Percentiles rank a stretch among this genome's conserved stretches.
Evolutionary conservation across 2,329 filamentous ascomycete genomes (phyloP).

Genomic region (Cryphonectria japonica): DNA sequence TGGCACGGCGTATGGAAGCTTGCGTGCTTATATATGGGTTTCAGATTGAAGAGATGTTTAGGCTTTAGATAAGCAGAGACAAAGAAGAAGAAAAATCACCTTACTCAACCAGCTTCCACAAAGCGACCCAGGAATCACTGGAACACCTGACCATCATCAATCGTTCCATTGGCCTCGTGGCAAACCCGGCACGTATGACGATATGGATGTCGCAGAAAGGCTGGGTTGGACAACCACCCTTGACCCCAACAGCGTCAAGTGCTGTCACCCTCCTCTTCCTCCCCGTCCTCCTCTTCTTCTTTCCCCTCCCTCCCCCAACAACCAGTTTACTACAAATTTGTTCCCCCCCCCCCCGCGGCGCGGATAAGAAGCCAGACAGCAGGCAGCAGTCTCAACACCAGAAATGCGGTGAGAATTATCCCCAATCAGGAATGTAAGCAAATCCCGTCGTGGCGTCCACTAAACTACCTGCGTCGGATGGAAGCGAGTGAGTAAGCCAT

Average conservation of each 20-base stretch:
- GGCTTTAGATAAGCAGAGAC: not conserved
- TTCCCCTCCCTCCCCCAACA: not conserved
- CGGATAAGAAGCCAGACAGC: not conserved
- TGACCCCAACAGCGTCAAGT: not conserved
- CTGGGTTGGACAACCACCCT: not conserved
- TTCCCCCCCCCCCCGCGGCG: not conserved
- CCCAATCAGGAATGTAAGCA: not conserved
- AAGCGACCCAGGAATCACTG: not conserved
- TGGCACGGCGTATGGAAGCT: not conserved
- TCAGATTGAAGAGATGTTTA: not conserved
- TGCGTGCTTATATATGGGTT: not conserved
- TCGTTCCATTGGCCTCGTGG: not conserved
- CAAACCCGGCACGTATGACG: not conserved
- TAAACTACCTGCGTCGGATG: not conserved
- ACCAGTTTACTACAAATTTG: not conserved
- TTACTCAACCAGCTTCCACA: not conserved
- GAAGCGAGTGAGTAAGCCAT: not conserved
- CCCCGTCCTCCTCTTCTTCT: too few species aligned
- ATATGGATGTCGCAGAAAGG: not conserved
- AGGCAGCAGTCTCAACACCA: not conserved
- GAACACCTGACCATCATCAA: not conserved
- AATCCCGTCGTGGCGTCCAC: not conserved
- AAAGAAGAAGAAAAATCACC: not conserved
- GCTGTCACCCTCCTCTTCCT: not conserved
- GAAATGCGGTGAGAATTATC: not conserved